Conservation (phyloP, 129 eudicot genomes). For the Centaurea solstitialis region DNA sequence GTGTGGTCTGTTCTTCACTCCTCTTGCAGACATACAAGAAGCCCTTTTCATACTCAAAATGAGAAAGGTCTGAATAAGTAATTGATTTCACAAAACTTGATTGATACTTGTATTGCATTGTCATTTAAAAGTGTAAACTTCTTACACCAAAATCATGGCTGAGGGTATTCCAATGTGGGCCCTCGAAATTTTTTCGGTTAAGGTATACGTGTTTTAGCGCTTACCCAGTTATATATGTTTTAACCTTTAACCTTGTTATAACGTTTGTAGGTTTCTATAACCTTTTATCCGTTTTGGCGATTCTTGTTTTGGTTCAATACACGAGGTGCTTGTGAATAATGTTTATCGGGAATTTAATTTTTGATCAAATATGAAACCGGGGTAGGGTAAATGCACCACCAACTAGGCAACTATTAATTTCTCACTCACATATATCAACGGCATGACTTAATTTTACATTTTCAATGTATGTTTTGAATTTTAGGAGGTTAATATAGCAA, state of each 20-base stretch:
- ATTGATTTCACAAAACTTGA: neutral
- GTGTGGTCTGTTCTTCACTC: conserved; percentile 67
- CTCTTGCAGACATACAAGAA: conserved; percentile 54
- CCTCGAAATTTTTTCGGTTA: neutral
- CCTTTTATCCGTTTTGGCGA: neutral
- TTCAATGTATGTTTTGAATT: no score
- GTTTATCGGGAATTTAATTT: neutral
- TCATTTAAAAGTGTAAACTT: neutral
- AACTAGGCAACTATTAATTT: no score
- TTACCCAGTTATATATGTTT: neutral
- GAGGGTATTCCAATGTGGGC: neutral
- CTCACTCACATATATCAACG: no score
- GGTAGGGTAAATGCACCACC: no score
- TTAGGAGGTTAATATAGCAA: no score
- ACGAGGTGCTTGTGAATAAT: neutral
- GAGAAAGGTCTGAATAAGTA: neutral
- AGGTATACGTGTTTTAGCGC: neutral
- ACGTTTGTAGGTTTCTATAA: neutral
- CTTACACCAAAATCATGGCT: neutral
- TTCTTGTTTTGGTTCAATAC: neutral
- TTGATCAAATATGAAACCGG: no score
- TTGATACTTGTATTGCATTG: neutral
- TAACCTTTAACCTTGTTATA: neutral
- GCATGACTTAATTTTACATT: no score
- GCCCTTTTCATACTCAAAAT: conserved; percentile 40